Conservation (phyloP, 176 grass and related monocot genomes). For the Oryza rufipogon region DNA sequence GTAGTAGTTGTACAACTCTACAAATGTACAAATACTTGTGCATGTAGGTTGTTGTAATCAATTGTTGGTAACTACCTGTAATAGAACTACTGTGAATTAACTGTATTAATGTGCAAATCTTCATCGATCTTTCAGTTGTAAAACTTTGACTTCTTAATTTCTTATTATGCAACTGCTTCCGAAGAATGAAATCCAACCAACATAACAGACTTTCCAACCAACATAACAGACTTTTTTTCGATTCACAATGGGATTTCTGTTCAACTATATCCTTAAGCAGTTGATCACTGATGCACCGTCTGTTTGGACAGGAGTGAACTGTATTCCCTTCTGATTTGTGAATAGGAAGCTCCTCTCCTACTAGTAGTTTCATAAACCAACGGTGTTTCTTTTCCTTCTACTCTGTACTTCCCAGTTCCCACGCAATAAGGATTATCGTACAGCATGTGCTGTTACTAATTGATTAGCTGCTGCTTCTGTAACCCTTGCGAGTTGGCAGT, state of each 20-base stretch:
- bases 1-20: neutral
- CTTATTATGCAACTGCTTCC: neutral
- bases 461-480: too few relatives aligned
- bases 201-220: neutral
- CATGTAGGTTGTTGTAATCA: neutral
- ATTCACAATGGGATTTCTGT: neutral
- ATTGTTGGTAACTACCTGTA: neutral
- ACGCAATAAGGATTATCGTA: too few relatives aligned
- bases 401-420: too few relatives aligned
- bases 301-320: too few relatives aligned
- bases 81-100: neutral
- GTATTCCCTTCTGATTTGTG: too few relatives aligned
- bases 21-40: neutral
- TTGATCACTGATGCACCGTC: too few relatives aligned
- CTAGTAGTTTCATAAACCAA: too few relatives aligned
- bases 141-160: neutral
- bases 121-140: neutral
- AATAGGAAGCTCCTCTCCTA: too few relatives aligned
- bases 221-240: neutral
- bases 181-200: too few relatives aligned
- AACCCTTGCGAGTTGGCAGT: too few relatives aligned
- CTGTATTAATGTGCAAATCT: neutral
- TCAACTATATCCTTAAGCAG: neutral
- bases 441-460: too few relatives aligned
- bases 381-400: too few relatives aligned